phyloP scores from a whole-genome alignment of 495 filamentous ascomycete genomes.

The Tetracladium setigerum region DNA sequence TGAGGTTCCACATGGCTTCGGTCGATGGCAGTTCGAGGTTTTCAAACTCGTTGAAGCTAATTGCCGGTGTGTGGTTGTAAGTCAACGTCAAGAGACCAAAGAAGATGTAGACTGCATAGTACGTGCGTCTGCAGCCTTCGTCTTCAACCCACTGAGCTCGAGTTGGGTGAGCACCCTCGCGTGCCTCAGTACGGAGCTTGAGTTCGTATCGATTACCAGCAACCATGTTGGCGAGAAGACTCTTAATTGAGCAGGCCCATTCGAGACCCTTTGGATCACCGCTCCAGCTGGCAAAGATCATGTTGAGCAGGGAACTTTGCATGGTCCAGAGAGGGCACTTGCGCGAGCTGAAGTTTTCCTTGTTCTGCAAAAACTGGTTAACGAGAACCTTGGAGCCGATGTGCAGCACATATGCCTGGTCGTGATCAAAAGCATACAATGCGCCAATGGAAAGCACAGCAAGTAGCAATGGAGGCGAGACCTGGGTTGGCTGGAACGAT shows the following conservation, averaged over 20 bases:
- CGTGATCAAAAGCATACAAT: conserved; percentile 93
- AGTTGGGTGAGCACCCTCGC: conserved; percentile 66
- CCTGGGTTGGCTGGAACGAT: conserved; percentile 73
- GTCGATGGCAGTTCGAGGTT: conserved; percentile 86
- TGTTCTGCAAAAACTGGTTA: conserved; percentile 94
- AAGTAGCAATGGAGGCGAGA: conserved; percentile 74
- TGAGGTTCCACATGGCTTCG: conserved; percentile 90
- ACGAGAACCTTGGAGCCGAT: conserved; percentile 95
- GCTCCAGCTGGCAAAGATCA: conserved; percentile 99
- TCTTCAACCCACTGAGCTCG: conserved; percentile 95
- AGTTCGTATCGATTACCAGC: conserved; percentile 94
- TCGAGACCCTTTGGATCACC: conserved; percentile 95
- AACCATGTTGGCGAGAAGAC: conserved; percentile 96
- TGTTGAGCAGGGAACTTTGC: conserved; percentile 92
- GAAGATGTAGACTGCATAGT: conserved; percentile 98
- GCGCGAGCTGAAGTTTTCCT: conserved; percentile 97
- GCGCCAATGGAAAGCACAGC: conserved; percentile 94
- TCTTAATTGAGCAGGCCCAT: conserved; percentile 98
- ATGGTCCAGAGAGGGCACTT: conserved; percentile 98
- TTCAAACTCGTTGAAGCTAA: conserved; percentile 97
- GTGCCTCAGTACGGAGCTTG: conserved; percentile 82
- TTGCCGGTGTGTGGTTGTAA: conserved; percentile 95
- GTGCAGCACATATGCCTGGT: conserved; percentile 92
- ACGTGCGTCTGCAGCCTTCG: conserved; percentile 91
- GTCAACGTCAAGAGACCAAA: conserved; percentile 93